A percentile compares a stretch with the other conserved stretches of the same genome.
Evolutionary conservation across 2,329 filamentous ascomycete genomes (phyloP).

Genomic region (Raffaelea deltoideospora): DNA sequence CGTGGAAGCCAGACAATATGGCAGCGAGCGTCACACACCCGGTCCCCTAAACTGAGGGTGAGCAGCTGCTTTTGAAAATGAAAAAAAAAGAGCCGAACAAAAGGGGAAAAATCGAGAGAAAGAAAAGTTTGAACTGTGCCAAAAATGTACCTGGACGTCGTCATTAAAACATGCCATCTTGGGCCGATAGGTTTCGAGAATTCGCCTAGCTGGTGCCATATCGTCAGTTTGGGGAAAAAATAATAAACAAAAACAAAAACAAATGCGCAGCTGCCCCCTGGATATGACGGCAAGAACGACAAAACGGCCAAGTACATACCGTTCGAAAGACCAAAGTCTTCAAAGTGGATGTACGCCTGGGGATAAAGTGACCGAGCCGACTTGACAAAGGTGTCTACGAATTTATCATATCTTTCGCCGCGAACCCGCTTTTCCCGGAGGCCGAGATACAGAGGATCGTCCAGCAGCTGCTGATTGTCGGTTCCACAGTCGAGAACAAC

Average conservation of each 20-base stretch:
- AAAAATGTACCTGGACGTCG: conserved; percentile 36
- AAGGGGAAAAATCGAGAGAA: too few species aligned
- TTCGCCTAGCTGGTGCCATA: conserved; percentile 39
- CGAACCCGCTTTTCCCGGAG: conserved; percentile 49
- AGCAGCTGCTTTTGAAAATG: too few species aligned
- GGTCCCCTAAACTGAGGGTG: conserved; percentile 42
- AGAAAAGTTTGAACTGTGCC: neutral
- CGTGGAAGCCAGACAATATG: conserved; percentile 60
- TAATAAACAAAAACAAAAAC: neutral
- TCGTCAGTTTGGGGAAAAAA: neutral
- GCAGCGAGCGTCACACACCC: conserved; percentile 77
- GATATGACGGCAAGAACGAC: too few species aligned
- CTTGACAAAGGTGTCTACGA: conserved; percentile 61
- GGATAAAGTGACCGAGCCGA: conserved; percentile 57
- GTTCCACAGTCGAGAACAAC: conserved; percentile 80
- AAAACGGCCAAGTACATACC: too few species aligned
- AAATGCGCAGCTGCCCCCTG: too few species aligned
- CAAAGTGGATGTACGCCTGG: conserved; percentile 73
- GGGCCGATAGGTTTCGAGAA: conserved; percentile 61
- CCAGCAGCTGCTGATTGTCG: conserved; percentile 58
- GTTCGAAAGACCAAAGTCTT: conserved; percentile 72
- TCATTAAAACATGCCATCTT: conserved; percentile 79
- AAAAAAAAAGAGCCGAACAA: too few species aligned
- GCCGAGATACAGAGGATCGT: conserved; percentile 69
- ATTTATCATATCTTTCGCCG: conserved; percentile 59